These are phyloP conservation scores for Suillus lakei DNA, from an alignment of 768 basidiomycete genomes.

Conservation along the genomic window DNA sequence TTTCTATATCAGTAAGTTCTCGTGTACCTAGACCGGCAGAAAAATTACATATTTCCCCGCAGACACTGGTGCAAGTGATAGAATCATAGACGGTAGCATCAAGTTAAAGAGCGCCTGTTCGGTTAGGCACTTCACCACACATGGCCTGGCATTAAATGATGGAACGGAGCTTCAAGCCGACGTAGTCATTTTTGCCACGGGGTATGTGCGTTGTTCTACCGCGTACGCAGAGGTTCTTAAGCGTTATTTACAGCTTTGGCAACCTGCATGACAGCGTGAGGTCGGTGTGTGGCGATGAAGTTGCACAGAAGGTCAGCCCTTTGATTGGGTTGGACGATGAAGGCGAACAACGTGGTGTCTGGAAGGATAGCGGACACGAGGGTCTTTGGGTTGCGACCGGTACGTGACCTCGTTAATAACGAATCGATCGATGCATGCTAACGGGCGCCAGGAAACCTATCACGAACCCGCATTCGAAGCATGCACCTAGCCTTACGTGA, in stretches of 20 bases:
- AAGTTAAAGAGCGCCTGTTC: slow-evolving; percentile 48
- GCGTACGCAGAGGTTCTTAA: not conserved
- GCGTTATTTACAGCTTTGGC: slow-evolving; percentile 43
- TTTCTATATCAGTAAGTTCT: slow-evolving; percentile 40
- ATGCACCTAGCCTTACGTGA: slow-evolving; percentile 35
- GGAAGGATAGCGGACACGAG: slow-evolving; percentile 38
- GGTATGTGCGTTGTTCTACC: slow-evolving; percentile 22
- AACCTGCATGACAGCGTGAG: slow-evolving; percentile 45
- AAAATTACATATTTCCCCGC: not conserved
- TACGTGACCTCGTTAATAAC: slow-evolving; percentile 6
- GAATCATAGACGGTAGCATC: slow-evolving; percentile 55
- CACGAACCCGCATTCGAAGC: slow-evolving; percentile 31
- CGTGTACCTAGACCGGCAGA: not conserved
- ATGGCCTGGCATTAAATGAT: slow-evolving; percentile 34
- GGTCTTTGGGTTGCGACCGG: slow-evolving; percentile 39
- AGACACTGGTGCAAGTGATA: slow-evolving; percentile 46
- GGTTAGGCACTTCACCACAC: slow-evolving; percentile 32
- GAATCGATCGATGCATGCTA: not conserved
- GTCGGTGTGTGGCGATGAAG: slow-evolving; percentile 50
- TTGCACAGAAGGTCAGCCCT: slow-evolving; percentile 50
- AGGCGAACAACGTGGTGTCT: slow-evolving; percentile 57
- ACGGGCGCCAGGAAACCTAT: slow-evolving; percentile 22
- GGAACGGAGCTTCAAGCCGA: slow-evolving; percentile 32
- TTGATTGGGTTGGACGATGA: slow-evolving; percentile 71
- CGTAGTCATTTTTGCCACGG: slow-evolving; percentile 38